phyloP scores from a whole-genome alignment of 2,329 filamentous ascomycete genomes.

The Colletotrichum liriopes region DNA sequence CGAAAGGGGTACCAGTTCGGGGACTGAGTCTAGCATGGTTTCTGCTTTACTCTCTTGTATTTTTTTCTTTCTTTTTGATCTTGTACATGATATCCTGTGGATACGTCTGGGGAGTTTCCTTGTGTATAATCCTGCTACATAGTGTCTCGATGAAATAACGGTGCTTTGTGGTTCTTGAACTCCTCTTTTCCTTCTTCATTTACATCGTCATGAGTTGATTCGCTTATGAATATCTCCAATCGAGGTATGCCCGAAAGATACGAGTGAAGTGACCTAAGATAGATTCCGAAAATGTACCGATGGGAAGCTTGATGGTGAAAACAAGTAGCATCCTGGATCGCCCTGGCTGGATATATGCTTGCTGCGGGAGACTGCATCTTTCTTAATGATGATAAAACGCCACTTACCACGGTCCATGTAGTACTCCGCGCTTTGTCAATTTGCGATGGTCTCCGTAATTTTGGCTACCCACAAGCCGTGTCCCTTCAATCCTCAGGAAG shows the following conservation, averaged over 20 bases:
- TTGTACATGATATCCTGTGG: constrained; percentile 40
- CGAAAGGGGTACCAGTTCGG: constrained; percentile 9
- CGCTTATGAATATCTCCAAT: too few relatives aligned
- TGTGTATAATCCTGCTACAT: constrained; percentile 36
- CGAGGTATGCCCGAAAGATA: too few relatives aligned
- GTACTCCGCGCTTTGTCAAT: neutral
- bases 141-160: constrained; percentile 31
- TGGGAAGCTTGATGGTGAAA: neutral
- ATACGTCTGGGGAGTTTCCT: constrained; percentile 24
- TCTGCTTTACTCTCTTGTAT: constrained; percentile 15
- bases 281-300: neutral
- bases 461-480: too few relatives aligned
- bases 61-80: constrained; percentile 20
- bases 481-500: neutral
- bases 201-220: neutral
- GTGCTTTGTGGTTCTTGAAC: constrained; percentile 39
- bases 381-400: neutral
- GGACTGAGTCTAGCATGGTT: neutral
- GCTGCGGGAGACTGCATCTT: neutral
- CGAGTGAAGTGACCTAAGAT: neutral
- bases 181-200: neutral
- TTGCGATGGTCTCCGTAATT: neutral
- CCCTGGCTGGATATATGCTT: neutral
- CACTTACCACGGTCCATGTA: neutral
- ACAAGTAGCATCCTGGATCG: neutral